phyloP scores from a whole-genome alignment of 257 asterid genomes.

The Przewalskia tangutica region DNA sequence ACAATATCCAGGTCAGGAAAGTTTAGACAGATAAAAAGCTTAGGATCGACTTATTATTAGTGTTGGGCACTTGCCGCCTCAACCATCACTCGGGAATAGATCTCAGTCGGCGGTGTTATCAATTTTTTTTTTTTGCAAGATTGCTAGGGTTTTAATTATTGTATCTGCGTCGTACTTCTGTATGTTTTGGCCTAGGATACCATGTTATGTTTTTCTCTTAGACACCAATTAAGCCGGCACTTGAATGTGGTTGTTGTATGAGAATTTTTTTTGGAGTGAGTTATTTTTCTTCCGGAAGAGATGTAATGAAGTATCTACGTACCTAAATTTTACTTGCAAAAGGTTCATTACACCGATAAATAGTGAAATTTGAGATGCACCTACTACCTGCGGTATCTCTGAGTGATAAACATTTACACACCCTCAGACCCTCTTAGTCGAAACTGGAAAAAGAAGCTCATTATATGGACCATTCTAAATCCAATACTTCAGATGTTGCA shows the following conservation, averaged over 20 bases:
- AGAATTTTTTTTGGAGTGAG: background rate
- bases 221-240: background rate
- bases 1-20: slow-evolving; percentile 83
- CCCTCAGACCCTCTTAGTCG: background rate
- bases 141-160: background rate
- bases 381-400: background rate
- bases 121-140: background rate
- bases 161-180: background rate
- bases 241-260: background rate
- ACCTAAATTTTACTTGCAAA: background rate
- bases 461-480: background rate
- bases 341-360: background rate
- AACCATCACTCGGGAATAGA: background rate
- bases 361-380: background rate
- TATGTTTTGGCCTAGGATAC: background rate
- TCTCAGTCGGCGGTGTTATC: background rate
- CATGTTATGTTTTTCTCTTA: background rate
- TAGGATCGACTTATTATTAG: background rate
- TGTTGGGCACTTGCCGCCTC: background rate
- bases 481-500: background rate
- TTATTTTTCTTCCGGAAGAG: background rate
- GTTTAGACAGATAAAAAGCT: slow-evolving; percentile 28
- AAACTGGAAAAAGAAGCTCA: background rate
- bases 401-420: background rate
- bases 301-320: background rate